Conservation (phyloP, 257 asterid species). For the Nicotiana knightiana region DNA sequence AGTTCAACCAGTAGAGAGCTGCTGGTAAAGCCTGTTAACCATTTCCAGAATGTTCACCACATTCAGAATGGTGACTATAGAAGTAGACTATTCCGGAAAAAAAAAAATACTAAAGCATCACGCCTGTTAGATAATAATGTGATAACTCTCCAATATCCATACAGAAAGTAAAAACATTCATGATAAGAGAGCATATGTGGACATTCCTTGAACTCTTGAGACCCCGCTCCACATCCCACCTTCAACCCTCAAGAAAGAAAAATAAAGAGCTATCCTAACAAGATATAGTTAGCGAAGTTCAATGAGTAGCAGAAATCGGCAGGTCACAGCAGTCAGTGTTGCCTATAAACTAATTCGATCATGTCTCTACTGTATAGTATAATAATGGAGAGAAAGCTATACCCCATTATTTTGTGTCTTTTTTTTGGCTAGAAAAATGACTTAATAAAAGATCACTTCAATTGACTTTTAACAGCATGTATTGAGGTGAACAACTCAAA, state of each 20-base stretch:
- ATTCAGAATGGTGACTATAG: conserved; percentile 48
- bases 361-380: background rate
- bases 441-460: background rate
- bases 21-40: conserved; percentile 95
- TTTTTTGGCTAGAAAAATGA: background rate
- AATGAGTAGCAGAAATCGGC: background rate
- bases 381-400: background rate
- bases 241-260: background rate
- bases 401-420: background rate
- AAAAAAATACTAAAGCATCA: background rate
- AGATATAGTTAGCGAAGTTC: background rate
- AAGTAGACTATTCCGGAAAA: background rate
- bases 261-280: background rate
- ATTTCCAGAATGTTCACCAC: conserved; percentile 62
- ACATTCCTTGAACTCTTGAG: background rate
- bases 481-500: background rate
- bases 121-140: background rate
- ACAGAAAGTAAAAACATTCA: background rate
- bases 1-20: conserved; percentile 97
- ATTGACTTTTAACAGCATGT: background rate
- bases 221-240: too few relatives aligned
- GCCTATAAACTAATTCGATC: background rate
- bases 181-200: background rate
- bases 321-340: background rate
- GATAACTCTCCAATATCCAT: background rate